Evolutionary conservation across 2,329 filamentous ascomycete species (phyloP), one percentile per base, ranked within the genome.

Genomic region (Fusarium nygamai): DNA sequence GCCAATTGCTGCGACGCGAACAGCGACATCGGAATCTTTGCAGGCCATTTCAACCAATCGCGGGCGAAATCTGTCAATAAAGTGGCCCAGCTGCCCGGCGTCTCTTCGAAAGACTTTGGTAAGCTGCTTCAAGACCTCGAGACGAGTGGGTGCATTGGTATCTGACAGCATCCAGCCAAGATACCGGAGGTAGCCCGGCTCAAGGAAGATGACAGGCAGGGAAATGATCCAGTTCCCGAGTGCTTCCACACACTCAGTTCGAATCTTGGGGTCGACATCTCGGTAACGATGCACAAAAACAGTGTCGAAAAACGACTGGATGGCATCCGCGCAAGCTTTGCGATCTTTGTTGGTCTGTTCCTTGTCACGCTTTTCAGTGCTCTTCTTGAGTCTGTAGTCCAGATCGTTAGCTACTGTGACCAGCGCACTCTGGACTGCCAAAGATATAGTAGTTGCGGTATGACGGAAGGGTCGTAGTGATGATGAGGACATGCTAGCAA

Each of bases 81-180:
- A 99, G 68, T 95, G 94, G 65, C 94, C 93, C 60, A 99, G 86
- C 73, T 97, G 90, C 80, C 94, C 94, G 61, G 95, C 91, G 74
- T 94, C 92, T 67, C 94, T 91, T 78, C 91, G 92, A 83, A 97
- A 96, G 10, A 99, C 88, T 65, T 90, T 91, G 29, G 90, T 88
- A 20, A 99, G 87, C 81, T 98, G 95, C 78, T 92, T 94, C 47
- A 99, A 84, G 6, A 97, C 94, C 81, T 98, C 95, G n/a, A 92
- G 88, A 61, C 96, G 90, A 29, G 94, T 95, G 14, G 91, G 85
- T 2, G 92, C 87, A 69, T 92, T 88, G 8, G 91, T 88, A 80
- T 99, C 96, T 9, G 95, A 98, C 36, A 99, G 87, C 79, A 98
- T 92, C 96, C 96, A 99, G 60, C 96, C 96, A 11, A 99, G 87